Evolutionary conservation across 345 rosid species (phyloP).

Genomic region (Aquilaria sinensis): DNA sequence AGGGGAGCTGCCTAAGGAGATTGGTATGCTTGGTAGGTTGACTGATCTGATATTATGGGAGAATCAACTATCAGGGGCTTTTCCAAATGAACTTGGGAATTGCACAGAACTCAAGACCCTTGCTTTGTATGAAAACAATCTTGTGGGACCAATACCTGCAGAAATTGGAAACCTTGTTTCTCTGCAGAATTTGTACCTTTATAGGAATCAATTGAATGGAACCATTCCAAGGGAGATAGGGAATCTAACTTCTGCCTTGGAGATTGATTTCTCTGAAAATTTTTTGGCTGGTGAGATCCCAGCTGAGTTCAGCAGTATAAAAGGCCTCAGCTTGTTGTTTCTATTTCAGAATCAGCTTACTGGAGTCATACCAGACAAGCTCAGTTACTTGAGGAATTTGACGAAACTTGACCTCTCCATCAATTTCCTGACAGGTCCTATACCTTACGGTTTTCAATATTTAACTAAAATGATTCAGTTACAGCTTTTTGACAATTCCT

Average conservation of each 20-base stretch:
- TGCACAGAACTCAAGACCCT: conserved; percentile 51
- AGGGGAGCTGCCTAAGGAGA: conserved; percentile 60
- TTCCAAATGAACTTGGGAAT: conserved; percentile 62
- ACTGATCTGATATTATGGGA: conserved; percentile 63
- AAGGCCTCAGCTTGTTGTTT: conserved; percentile 48
- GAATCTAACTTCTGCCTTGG: conserved; percentile 39
- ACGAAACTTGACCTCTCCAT: conserved; percentile 73
- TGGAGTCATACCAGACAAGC: conserved; percentile 63
- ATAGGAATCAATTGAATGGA: conserved; percentile 65
- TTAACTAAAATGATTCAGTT: conserved; percentile 45
- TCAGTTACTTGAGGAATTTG: conserved; percentile 46
- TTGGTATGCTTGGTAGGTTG: conserved; percentile 50
- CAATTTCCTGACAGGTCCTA: conserved; percentile 52
- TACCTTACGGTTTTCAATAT: conserved; percentile 59
- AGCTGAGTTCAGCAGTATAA: conserved; percentile 43
- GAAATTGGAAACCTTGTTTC: conserved; percentile 49
- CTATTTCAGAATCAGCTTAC: conserved; percentile 64
- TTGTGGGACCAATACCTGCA: conserved; percentile 50
- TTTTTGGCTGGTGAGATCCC: conserved; percentile 57
- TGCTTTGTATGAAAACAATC: conserved; percentile 68
- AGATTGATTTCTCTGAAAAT: conserved; percentile 87
- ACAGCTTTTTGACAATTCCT: conserved; percentile 70
- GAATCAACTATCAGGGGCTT: conserved; percentile 55
- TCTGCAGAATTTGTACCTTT: conserved; percentile 53
- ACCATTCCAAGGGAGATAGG: conserved; percentile 64